Conservation (phyloP, 2,329 filamentous ascomycete species). For the Mariannaea sp. region DNA sequence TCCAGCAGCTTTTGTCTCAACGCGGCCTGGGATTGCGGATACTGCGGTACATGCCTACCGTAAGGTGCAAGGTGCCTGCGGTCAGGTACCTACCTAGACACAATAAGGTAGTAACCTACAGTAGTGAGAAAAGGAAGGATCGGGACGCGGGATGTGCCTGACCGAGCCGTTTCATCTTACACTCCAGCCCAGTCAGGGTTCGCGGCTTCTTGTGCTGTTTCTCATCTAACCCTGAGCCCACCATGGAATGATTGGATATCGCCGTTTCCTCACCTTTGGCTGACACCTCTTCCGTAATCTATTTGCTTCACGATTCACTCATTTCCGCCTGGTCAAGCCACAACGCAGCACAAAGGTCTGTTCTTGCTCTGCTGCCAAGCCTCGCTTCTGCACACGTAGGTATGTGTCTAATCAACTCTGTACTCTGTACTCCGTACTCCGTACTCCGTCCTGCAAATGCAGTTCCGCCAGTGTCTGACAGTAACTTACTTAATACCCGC, state of each 20-base stretch:
- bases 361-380: too few species aligned
- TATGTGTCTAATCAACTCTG: too few species aligned
- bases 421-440: too few species aligned
- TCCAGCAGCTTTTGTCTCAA: neutral
- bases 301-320: too few species aligned
- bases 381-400: too few species aligned
- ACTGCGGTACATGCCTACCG: neutral
- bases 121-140: neutral
- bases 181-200: neutral
- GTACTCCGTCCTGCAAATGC: too few species aligned
- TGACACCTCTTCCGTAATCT: neutral
- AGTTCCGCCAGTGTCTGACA: too few species aligned
- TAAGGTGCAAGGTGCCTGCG: neutral
- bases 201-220: neutral
- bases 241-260: constrained; percentile 5
- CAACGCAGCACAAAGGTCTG: too few species aligned
- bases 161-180: neutral
- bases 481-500: too few species aligned
- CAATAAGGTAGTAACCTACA: neutral
- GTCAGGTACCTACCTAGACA: neutral
- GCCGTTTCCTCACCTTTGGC: neutral
- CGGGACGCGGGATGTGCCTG: neutral
- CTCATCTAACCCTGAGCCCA: neutral
- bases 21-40: neutral
- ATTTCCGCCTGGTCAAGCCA: too few species aligned